Percentiles rank a stretch among this genome's conserved stretches.
Evolutionary conservation across 768 basidiomycete species (phyloP).

Genomic region (Clavulina sp.): DNA sequence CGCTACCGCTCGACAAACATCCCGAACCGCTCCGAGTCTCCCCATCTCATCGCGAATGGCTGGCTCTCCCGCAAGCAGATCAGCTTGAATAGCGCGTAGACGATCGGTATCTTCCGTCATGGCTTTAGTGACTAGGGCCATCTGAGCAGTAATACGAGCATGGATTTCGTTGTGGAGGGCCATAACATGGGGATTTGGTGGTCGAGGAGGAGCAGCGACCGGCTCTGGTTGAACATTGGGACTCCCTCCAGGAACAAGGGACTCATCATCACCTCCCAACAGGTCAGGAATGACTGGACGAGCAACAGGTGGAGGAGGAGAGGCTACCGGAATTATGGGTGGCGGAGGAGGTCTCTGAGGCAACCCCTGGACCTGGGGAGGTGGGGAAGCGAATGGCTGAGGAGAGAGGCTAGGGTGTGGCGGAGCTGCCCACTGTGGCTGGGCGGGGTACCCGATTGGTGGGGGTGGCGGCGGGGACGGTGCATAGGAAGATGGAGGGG

Average conservation of each 20-base stretch:
- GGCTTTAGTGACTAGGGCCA: conserved; percentile 49
- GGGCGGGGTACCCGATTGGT: conserved; percentile 4
- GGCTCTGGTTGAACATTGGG: background rate
- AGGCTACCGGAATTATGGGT: conserved; percentile 2
- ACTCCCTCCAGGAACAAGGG: background rate
- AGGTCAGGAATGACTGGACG: conserved; percentile 1
- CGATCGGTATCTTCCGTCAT: conserved; percentile 51
- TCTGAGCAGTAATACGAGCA: conserved; percentile 51
- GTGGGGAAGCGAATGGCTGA: conserved; percentile 11
- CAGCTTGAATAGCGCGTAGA: conserved; percentile 61
- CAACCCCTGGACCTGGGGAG: background rate
- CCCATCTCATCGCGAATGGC: conserved; percentile 95
- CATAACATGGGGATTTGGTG: conserved; percentile 79
- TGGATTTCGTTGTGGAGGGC: conserved; percentile 62
- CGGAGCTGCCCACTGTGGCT: conserved; percentile 17
- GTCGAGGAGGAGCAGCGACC: conserved; percentile 47
- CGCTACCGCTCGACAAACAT: conserved; percentile 72
- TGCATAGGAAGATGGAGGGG: conserved; percentile 4
- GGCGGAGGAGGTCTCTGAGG: background rate
- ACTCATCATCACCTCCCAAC: background rate
- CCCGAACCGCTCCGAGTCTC: conserved; percentile 77
- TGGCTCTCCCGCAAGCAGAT: conserved; percentile 78
- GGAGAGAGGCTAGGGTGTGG: conserved; percentile 15
- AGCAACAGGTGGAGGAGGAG: conserved; percentile 2
- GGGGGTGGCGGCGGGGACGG: conserved; percentile 4